phyloP scores from a whole-genome alignment of 2,329 filamentous ascomycete species.

The Emergomyces pasteurianus region DNA sequence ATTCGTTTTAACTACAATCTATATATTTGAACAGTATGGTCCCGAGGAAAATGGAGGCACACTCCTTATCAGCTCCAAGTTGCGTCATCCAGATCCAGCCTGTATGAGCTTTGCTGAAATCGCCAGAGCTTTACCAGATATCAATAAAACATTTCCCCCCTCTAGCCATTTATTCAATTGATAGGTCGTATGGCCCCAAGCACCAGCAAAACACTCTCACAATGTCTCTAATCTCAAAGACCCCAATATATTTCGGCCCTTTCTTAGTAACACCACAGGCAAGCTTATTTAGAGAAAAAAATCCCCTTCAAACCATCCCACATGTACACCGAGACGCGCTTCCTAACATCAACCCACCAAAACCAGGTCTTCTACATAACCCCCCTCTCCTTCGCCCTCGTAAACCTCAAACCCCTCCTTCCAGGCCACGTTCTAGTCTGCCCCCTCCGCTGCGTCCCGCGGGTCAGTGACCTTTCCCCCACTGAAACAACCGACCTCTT shows the following conservation, averaged over 20 bases:
- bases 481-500: slow-evolving; percentile 78
- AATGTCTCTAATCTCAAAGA: slow-evolving; percentile 17
- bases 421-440: slow-evolving; percentile 90
- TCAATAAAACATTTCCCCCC: background rate
- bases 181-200: background rate
- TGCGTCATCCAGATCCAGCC: too few species aligned
- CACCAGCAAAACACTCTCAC: background rate
- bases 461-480: slow-evolving; percentile 60
- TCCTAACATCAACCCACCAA: background rate
- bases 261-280: slow-evolving; percentile 68
- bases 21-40: background rate
- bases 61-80: background rate
- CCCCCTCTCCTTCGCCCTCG: slow-evolving; percentile 68
- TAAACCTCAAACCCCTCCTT: slow-evolving; percentile 90
- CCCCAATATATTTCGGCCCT: slow-evolving; percentile 56
- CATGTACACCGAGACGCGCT: background rate
- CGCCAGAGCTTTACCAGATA: background rate
- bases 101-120: background rate
- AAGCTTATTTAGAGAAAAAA: slow-evolving; percentile 14
- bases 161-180: background rate
- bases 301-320: background rate
- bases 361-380: slow-evolving; percentile 76
- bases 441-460: slow-evolving; percentile 55
- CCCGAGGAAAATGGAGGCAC: too few species aligned
- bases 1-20: background rate